phyloP scores from a whole-genome alignment of 2,329 filamentous ascomycete species.

The Balansia obtecta region DNA sequence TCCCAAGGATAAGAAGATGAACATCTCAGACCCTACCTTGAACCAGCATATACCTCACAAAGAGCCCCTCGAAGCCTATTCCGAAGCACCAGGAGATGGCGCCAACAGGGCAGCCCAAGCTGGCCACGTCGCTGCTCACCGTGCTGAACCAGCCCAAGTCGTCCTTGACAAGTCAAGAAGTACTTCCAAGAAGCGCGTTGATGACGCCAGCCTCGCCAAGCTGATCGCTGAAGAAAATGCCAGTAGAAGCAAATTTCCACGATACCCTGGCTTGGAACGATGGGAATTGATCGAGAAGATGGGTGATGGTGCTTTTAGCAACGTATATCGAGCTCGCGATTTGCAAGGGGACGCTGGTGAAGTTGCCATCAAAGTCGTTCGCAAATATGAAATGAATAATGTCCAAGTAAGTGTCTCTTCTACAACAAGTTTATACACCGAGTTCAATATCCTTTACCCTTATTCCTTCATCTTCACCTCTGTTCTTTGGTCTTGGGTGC shows the following conservation, averaged over 20 bases:
- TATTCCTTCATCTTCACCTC: conserved; percentile 3
- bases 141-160: conserved; percentile 49
- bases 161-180: conserved; percentile 15
- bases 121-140: conserved; percentile 50
- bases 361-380: conserved; percentile 95
- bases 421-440: conserved; percentile 10
- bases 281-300: conserved; percentile 91
- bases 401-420: conserved; percentile 68
- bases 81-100: conserved; percentile 43
- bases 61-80: conserved; percentile 48
- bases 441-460: conserved; percentile 10
- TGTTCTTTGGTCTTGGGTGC: not conserved
- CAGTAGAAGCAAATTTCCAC: conserved; percentile 72
- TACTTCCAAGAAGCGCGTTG: conserved; percentile 24
- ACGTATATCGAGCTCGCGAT: conserved; percentile 86
- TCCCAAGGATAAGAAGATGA: conserved; percentile 39
- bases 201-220: conserved; percentile 64
- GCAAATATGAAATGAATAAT: conserved; percentile 98
- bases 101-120: conserved; percentile 59
- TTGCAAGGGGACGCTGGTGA: conserved; percentile 57
- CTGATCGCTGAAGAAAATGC: conserved; percentile 88
- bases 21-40: conserved; percentile 30
- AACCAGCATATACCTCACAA: conserved; percentile 25
- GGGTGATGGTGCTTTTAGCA: conserved; percentile 98
- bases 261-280: conserved; percentile 35